These are phyloP conservation scores for Agarophyton chilense DNA, from an alignment of 23 red algal genomes.

Conservation along the genomic window DNA sequence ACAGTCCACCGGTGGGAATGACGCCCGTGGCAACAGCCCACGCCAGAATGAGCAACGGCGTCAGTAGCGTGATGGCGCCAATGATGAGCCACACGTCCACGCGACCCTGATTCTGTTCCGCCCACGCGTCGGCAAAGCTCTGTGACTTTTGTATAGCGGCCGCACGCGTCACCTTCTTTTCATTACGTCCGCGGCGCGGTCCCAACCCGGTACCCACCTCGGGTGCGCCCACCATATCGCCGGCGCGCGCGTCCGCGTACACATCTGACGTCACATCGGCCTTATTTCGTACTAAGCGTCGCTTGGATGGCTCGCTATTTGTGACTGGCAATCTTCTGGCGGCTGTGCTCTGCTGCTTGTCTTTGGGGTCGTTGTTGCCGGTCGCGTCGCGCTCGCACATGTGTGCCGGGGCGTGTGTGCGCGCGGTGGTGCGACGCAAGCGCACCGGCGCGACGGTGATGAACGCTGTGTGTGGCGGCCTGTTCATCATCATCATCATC, in stretches of 20 bases:
- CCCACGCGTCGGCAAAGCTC: constrained; percentile 65
- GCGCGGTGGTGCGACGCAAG: not conserved
- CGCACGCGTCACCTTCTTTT: constrained; percentile 51
- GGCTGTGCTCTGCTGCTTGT: not conserved
- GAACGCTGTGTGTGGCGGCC: constrained; percentile 51
- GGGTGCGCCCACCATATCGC: constrained; percentile 54
- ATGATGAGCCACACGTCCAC: constrained; percentile 59
- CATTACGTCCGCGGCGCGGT: constrained; percentile 6
- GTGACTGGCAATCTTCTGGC: constrained; percentile 33
- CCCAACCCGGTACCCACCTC: constrained; percentile 39
- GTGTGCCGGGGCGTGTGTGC: not conserved
- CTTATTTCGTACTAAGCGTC: constrained; percentile 45
- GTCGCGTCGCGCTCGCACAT: not conserved
- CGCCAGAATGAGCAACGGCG: constrained; percentile 47
- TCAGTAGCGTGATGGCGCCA: constrained; percentile 43
- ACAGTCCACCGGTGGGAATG: constrained; percentile 43
- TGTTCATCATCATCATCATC: no score
- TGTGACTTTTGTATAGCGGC: constrained; percentile 58
- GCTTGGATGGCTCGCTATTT: constrained; percentile 15
- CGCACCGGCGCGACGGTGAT: not conserved
- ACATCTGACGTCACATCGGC: not conserved
- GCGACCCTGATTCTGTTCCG: constrained; percentile 44
- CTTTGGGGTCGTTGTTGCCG: no score
- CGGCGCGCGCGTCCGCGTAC: constrained; percentile 45
- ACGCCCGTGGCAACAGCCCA: constrained; percentile 61